These are phyloP conservation scores for Plantago ovata DNA, from an alignment of 257 asterid species.

Conservation along the genomic window DNA sequence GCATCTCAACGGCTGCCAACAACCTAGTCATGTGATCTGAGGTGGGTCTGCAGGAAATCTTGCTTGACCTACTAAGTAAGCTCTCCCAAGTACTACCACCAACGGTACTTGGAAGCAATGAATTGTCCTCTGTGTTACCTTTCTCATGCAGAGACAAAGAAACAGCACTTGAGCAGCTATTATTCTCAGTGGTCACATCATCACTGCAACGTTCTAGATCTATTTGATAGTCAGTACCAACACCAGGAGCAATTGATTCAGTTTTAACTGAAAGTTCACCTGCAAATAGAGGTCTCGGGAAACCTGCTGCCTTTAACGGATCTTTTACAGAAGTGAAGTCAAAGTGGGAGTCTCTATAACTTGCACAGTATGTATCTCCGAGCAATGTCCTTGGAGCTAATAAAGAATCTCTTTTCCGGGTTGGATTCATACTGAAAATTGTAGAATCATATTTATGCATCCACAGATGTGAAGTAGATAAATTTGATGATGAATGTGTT, in stretches of 20 bases:
- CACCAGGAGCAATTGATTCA: slow-evolving; percentile 34
- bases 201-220: slow-evolving; percentile 23
- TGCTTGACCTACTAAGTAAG: slow-evolving; percentile 60
- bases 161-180: slow-evolving; percentile 23
- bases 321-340: slow-evolving; percentile 72
- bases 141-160: slow-evolving; percentile 29
- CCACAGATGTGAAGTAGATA: slow-evolving; percentile 30
- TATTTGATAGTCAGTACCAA: slow-evolving; percentile 21
- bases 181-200: slow-evolving; percentile 22
- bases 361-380: slow-evolving; percentile 34
- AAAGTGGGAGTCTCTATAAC: slow-evolving; percentile 41
- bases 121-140: slow-evolving; percentile 21
- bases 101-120: slow-evolving; percentile 27
- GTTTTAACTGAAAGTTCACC: slow-evolving; percentile 33
- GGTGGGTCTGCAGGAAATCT: slow-evolving; percentile 27
- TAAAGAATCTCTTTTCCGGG: slow-evolving; percentile 38
- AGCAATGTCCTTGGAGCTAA: slow-evolving; percentile 33
- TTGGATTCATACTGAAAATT: slow-evolving; percentile 66
- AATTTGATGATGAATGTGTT: slow-evolving; percentile 28
- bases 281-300: slow-evolving; percentile 29
- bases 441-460: slow-evolving; percentile 41
- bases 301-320: slow-evolving; percentile 44
- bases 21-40: slow-evolving; percentile 35
- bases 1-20: slow-evolving; percentile 65
- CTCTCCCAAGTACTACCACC: slow-evolving; percentile 90